These are phyloP conservation scores for Arthroderma sp. DNA, from an alignment of 2,329 filamentous ascomycete species.

Conservation along the genomic window DNA sequence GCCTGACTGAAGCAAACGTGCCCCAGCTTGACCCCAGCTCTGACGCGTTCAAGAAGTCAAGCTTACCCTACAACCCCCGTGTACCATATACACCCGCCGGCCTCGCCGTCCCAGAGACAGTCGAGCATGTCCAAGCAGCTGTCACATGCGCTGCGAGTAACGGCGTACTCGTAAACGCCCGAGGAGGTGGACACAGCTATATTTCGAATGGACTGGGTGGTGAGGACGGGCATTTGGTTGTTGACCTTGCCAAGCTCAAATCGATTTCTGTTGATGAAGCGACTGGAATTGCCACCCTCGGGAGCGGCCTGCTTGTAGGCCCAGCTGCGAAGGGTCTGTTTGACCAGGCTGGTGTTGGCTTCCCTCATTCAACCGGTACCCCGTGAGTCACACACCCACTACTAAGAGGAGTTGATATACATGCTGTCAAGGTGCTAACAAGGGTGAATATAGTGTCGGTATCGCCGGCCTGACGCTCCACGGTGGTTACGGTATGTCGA, in stretches of 20 bases:
- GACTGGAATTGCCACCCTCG: slow-evolving; percentile 13
- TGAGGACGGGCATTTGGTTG: slow-evolving; percentile 13
- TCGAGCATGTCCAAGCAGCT: slow-evolving; percentile 29
- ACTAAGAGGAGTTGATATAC: not conserved
- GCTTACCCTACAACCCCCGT: slow-evolving; percentile 15
- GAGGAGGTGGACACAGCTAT: slow-evolving; percentile 40
- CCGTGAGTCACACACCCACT: not conserved
- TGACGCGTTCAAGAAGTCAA: not conserved
- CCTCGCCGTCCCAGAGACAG: slow-evolving; percentile 16
- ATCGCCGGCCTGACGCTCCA: slow-evolving; percentile 17
- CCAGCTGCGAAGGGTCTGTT: slow-evolving; percentile 15
- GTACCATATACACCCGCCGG: slow-evolving; percentile 16
- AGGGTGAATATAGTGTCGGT: slow-evolving; percentile 11
- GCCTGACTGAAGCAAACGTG: not conserved
- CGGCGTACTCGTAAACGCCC: slow-evolving; percentile 35
- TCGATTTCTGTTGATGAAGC: slow-evolving; percentile 11
- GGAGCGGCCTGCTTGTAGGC: slow-evolving; percentile 15
- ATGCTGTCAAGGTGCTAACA: not conserved
- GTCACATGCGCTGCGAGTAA: slow-evolving; percentile 31
- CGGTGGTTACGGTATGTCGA: slow-evolving; percentile 23
- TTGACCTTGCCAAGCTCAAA: slow-evolving; percentile 15
- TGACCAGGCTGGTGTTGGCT: slow-evolving; percentile 11
- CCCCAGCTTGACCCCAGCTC: not conserved
- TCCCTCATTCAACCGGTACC: slow-evolving; percentile 17
- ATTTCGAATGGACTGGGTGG: slow-evolving; percentile 18